Base-by-base conservation (phyloP, 352 stramenopile genomes). In the Globisporangium iwayamae region DNA sequence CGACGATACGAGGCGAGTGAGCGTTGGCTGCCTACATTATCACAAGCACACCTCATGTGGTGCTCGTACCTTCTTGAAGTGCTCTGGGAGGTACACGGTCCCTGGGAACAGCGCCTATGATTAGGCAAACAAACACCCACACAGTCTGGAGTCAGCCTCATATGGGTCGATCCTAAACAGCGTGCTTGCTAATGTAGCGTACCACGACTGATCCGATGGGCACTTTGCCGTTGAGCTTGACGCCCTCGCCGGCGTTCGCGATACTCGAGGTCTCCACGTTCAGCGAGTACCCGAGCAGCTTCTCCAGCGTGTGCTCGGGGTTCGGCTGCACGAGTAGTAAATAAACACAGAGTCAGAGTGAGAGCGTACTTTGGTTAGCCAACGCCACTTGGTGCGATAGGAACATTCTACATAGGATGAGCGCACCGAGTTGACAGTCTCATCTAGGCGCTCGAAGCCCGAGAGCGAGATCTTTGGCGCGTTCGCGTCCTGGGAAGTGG, bases 81-180 rank as follows among this genome's bases (percentile, higher is more conserved):
- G 87, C 69, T 96, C 87, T 18, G 87, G 84, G 34, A 93, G 68
- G 63, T 93, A 96, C 22, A 94, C 85, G 1, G 78, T 87, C 16
- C 87, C 87, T 10, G 87, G 85, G 51, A 90, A 93, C 30, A 93
- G 54, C 10, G 84, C 84, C 83, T 93, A 30, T 1, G 13, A 13
- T 7, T 2, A 9, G 9, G 16, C 4, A 48, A 28, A 7, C 4
- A 41, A 4, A 41, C 9, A 39, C 11, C 8, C 34, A 38, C 34
- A 41, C 36, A 41, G 36, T 41, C 9, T 41, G 9, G 9, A 9
- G 13, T 54, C 3, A 54, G 6, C 10, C n/a, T 54, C 9, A 22
- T 28, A 25, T 5, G 25, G 8, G 2, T 39, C 14, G 56, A 43
- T 4, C 36, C 13, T 13, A 30, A 43, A 14, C 20, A 41, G 30